Base-by-base conservation (phyloP, 352 stramenopile species). In the Phytophthora sp. region DNA sequence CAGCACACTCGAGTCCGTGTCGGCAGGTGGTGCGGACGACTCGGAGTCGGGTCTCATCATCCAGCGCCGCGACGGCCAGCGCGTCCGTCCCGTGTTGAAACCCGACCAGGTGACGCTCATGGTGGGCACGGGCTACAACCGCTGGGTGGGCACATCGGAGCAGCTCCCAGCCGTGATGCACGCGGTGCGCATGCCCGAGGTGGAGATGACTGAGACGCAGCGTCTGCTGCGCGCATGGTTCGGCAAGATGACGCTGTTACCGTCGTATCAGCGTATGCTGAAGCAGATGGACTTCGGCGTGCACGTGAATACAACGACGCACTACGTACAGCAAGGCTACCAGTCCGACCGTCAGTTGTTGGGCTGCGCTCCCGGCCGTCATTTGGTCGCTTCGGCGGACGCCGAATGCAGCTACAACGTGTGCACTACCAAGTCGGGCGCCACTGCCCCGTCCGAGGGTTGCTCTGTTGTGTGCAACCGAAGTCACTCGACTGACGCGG, bases 241-340 rank as follows among this genome's bases (percentile, higher is more conserved):
- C 23, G 77, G 80, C 26, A 88, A 88, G 45, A 88, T 88, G 80
- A 83, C 72, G 62, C 52, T 88, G 55, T 57, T 88, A 46, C 73
- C 77, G 5, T 39, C 74, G 13, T 78, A 86, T 23, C 73, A 81
- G 46, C 75, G 77, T 13, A 51, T 88, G 49, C 63, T 85, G 2
- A 21, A 58, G 20, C 39, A 63, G 1, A 46, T 46, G 39, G 39
- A 46, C 18, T 46, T 84, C 46, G 74, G 69, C 44, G 71, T 73
- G 67, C 71, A 81, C 49, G 60, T 62, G 18, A 71, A 81, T 58
- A 57, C 57, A 27, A 81, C 74, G 15, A 57, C 58, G 38, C 66
- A 66, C 2, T 82, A 77, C 56, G 51, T 82, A 39, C 52, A 66
- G 42, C 57, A 80, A 31, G 56, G 49, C 16, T 56, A 67, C 0